phyloP scores from a whole-genome alignment of 495 filamentous ascomycete species.

The Lindgomyces ingoldianus region DNA sequence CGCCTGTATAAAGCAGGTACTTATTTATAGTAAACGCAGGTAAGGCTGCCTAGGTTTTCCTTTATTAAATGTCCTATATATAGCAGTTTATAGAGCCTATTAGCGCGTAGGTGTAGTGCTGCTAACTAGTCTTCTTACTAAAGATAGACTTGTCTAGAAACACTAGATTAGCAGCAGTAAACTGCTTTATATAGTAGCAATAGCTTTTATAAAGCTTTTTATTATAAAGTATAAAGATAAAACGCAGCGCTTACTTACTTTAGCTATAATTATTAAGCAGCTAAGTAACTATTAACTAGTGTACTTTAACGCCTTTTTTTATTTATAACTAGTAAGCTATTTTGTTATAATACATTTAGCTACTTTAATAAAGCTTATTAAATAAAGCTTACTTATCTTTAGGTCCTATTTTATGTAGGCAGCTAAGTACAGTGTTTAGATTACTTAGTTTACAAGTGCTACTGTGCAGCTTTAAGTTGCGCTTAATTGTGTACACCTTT shows the following conservation, averaged over 20 bases:
- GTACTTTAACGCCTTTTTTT: background rate
- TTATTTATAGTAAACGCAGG: slow-evolving; percentile 6
- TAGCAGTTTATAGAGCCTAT: background rate
- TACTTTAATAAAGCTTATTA: background rate
- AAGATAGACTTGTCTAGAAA: slow-evolving; percentile 7
- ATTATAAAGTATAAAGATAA: background rate
- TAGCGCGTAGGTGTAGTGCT: slow-evolving; percentile 3
- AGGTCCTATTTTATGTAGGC: background rate
- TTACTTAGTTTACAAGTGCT: background rate
- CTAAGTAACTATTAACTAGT: background rate
- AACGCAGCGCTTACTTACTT: background rate
- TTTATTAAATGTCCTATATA: background rate
- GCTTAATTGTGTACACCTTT: background rate
- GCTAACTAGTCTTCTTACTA: slow-evolving; percentile 13
- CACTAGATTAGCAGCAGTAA: background rate
- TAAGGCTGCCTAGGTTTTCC: background rate
- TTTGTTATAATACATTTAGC: slow-evolving; percentile 5
- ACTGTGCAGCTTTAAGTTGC: background rate
- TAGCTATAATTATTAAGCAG: background rate
- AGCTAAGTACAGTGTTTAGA: background rate
- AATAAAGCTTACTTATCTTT: background rate
- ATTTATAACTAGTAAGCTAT: background rate
- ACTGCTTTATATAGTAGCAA: background rate
- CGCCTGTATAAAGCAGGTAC: slow-evolving; percentile 1
- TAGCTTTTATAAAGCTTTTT: background rate